Evolutionary conservation across 257 asterid species (phyloP).

Genomic region (Nicotiana benthamiana): DNA sequence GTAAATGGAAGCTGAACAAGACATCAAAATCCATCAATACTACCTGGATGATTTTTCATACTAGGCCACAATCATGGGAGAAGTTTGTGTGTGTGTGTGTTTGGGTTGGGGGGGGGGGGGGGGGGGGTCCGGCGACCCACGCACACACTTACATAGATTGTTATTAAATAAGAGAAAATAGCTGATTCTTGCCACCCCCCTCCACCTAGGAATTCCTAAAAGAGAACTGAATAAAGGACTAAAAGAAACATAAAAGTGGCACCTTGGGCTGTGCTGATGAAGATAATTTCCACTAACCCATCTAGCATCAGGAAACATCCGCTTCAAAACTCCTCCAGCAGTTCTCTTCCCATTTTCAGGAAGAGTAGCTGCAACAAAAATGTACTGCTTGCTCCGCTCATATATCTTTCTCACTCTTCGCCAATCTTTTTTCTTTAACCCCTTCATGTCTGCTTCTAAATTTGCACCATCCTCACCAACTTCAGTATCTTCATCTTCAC

Average conservation of each 20-base stretch:
- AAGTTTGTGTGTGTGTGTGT: too few species aligned
- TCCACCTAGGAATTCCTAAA: not conserved
- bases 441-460: conserved; percentile 26
- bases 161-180: not conserved
- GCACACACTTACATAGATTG: not conserved
- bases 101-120: too few species aligned
- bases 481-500: conserved; percentile 34
- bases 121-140: not conserved
- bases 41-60: too few species aligned
- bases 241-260: not conserved
- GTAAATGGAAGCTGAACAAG: not conserved
- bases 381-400: conserved; percentile 84
- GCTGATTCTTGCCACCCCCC: not conserved
- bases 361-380: conserved; percentile 96
- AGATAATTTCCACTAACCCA: conserved; percentile 93
- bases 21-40: not conserved
- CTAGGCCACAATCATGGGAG: not conserved
- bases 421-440: conserved; percentile 56
- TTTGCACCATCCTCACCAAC: conserved; percentile 24
- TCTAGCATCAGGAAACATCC: conserved; percentile 79
- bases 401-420: conserved; percentile 75
- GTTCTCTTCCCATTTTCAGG: conserved; percentile 89
- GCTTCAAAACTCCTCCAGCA: conserved; percentile 79
- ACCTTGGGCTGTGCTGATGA: conserved; percentile 94
- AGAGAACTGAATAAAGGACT: not conserved